These are phyloP conservation scores for Globisporangium uncinulatum DNA, from an alignment of 352 stramenopile genomes.

Conservation along the genomic window DNA sequence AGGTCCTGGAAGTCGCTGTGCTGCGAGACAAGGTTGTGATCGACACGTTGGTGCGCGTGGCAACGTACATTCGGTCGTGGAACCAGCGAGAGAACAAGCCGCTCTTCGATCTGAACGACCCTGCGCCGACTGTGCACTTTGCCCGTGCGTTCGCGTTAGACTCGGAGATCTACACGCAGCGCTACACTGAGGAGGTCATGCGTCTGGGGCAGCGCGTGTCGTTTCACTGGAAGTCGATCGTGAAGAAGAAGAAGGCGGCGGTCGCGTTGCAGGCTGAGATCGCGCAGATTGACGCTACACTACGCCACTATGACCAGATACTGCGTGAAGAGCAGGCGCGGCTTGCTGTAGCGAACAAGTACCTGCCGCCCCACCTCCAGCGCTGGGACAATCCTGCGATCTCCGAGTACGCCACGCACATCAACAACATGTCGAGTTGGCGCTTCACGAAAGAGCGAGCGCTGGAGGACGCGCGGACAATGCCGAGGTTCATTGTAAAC, in stretches of 20 bases:
- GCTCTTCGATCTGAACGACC: constrained; percentile 40
- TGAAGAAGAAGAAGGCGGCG: background rate
- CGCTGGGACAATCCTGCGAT: background rate
- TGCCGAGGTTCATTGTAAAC: constrained; percentile 24
- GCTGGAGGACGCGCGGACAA: constrained; percentile 9
- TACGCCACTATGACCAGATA: background rate
- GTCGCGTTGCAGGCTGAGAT: background rate
- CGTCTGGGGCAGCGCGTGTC: background rate
- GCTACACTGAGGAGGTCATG: constrained; percentile 2
- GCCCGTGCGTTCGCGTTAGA: constrained; percentile 15
- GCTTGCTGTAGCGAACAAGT: constrained; percentile 1
- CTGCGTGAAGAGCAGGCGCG: constrained; percentile 5
- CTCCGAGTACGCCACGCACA: background rate
- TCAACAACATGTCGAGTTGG: background rate
- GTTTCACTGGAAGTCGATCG: background rate
- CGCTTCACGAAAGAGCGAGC: constrained; percentile 3
- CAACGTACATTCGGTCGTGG: constrained; percentile 33
- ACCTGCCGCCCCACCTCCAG: background rate
- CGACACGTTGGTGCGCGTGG: constrained; percentile 23
- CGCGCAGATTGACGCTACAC: background rate
- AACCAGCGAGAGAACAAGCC: constrained; percentile 12
- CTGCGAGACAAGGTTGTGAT: constrained; percentile 23
- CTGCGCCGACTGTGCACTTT: constrained; percentile 35
- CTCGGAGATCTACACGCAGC: constrained; percentile 2
- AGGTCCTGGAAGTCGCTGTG: constrained; percentile 27